Percentiles rank a stretch among this genome's conserved stretches.
Evolutionary conservation across 1,139 yeast species (phyloP).

Genomic region (Ogataea hybrid): DNA sequence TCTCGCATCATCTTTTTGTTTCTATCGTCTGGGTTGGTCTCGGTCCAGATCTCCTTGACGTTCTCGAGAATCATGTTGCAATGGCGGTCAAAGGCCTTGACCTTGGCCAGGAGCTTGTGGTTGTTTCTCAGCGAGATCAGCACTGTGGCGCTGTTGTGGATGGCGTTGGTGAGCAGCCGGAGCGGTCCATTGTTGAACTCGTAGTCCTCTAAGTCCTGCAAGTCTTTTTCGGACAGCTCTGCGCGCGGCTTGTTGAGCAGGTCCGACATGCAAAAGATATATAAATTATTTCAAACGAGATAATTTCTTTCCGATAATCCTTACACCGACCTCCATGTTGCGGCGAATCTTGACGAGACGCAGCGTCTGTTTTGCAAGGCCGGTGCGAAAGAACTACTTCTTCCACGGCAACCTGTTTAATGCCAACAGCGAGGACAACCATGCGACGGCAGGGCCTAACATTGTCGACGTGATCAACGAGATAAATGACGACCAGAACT

Average conservation of each 20-base stretch:
- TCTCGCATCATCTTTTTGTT: slow-evolving; percentile 75
- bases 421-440: slow-evolving; percentile 9
- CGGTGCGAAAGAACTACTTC: slow-evolving; percentile 12
- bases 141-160: slow-evolving; percentile 70
- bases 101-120: slow-evolving; percentile 85
- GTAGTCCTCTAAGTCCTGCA: slow-evolving; percentile 80
- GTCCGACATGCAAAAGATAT: slow-evolving; percentile 11
- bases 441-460: slow-evolving; percentile 23
- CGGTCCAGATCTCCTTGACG: slow-evolving; percentile 66
- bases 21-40: slow-evolving; percentile 23
- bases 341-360: slow-evolving; percentile 2
- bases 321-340: slow-evolving; percentile 6
- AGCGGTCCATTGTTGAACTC: slow-evolving; percentile 92
- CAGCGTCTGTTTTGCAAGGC: background rate
- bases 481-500: slow-evolving; percentile 27
- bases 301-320: slow-evolving; percentile 3
- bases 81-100: slow-evolving; percentile 94
- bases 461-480: slow-evolving; percentile 29
- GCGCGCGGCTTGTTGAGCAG: slow-evolving; percentile 64
- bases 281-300: background rate
- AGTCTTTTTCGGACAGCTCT: slow-evolving; percentile 78
- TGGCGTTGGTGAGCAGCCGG: slow-evolving; percentile 78
- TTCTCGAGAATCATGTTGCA: slow-evolving; percentile 90
- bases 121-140: slow-evolving; percentile 90
- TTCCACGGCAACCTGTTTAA: slow-evolving; percentile 10